A percentile compares a stretch with the other conserved stretches of the same genome.
phyloP scores from a whole-genome alignment of 2,329 filamentous ascomycete species.

The Monosporascus cannonballus region DNA sequence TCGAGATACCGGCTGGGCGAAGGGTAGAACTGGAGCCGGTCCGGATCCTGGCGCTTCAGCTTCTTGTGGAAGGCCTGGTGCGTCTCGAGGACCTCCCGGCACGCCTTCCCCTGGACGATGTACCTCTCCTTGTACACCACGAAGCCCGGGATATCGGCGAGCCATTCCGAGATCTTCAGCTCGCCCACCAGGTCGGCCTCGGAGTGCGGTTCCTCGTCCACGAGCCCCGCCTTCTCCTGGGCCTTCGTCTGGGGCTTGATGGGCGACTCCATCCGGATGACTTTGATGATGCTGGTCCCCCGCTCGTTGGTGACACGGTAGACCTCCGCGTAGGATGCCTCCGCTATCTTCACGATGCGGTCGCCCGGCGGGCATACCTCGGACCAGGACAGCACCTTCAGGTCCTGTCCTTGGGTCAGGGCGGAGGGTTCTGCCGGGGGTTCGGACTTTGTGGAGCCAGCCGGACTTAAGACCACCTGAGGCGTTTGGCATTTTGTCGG shows the following conservation, averaged over 20 bases:
- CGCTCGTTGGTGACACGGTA: conserved; percentile 55
- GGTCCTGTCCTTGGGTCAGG: conserved; percentile 12
- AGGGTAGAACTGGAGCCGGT: conserved; percentile 54
- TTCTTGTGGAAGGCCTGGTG: conserved; percentile 51
- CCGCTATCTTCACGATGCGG: conserved; percentile 56
- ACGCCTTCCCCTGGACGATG: conserved; percentile 50
- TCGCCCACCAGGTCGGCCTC: conserved; percentile 52
- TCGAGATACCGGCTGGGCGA: conserved; percentile 54
- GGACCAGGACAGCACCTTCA: conserved; percentile 47
- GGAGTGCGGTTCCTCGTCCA: conserved; percentile 53
- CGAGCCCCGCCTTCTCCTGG: conserved; percentile 46
- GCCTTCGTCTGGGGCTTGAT: conserved; percentile 53
- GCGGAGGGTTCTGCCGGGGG: conserved; percentile 8
- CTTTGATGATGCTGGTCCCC: conserved; percentile 60
- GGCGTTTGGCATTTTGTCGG: conserved; percentile 8
- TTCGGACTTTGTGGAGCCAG: conserved; percentile 4
- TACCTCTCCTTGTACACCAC: conserved; percentile 61
- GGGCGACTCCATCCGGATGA: conserved; percentile 52
- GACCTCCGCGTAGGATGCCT: conserved; percentile 61
- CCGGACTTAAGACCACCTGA: conserved; percentile 3
- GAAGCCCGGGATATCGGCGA: conserved; percentile 59
- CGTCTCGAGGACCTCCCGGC: conserved; percentile 50
- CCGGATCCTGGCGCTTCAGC: conserved; percentile 49
- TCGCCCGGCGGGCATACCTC: conserved; percentile 50
- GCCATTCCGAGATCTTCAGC: conserved; percentile 56